Percentiles rank a stretch among this genome's conserved stretches.
phyloP scores from a whole-genome alignment of 1,284 basidiomycete genomes.

The Ustilago crameri region DNA sequence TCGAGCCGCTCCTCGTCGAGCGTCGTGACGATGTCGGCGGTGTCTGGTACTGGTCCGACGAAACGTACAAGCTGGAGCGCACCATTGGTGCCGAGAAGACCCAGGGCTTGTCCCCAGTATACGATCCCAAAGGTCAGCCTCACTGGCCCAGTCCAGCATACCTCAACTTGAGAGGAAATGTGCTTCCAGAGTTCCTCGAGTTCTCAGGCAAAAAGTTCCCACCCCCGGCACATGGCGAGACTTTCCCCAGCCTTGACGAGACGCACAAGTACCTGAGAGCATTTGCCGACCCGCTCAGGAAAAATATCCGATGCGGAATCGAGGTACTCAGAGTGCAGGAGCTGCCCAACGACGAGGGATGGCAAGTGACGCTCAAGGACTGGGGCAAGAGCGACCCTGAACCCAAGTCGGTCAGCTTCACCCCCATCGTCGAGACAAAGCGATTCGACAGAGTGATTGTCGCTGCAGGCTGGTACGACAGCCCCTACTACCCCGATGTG shows the following conservation, averaged over 20 bases:
- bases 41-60: slow-evolving; percentile 57
- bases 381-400: slow-evolving; percentile 15
- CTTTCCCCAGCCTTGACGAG: slow-evolving; percentile 54
- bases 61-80: slow-evolving; percentile 39
- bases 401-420: slow-evolving; percentile 15
- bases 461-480: slow-evolving; percentile 59
- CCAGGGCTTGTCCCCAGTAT: slow-evolving; percentile 29
- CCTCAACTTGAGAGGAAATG: slow-evolving; percentile 58
- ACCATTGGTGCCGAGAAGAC: slow-evolving; percentile 18
- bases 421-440: slow-evolving; percentile 10
- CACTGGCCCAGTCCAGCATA: slow-evolving; percentile 61
- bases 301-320: slow-evolving; percentile 28
- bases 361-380: slow-evolving; percentile 42
- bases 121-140: slow-evolving; percentile 39
- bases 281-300: slow-evolving; percentile 37
- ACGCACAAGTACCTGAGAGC: slow-evolving; percentile 49
- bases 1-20: slow-evolving; percentile 49
- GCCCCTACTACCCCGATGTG: slow-evolving; percentile 49
- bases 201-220: slow-evolving; percentile 46
- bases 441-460: slow-evolving; percentile 50
- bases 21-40: slow-evolving; percentile 57
- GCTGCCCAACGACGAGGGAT: slow-evolving; percentile 24
- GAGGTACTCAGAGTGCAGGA: slow-evolving; percentile 56
- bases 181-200: slow-evolving; percentile 59
- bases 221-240: slow-evolving; percentile 41